A percentile compares a stretch with the other conserved stretches of the same genome.
These are phyloP conservation scores for Sclerotinia nivalis DNA, from an alignment of 2,329 filamentous ascomycete species.

Conservation along the genomic window DNA sequence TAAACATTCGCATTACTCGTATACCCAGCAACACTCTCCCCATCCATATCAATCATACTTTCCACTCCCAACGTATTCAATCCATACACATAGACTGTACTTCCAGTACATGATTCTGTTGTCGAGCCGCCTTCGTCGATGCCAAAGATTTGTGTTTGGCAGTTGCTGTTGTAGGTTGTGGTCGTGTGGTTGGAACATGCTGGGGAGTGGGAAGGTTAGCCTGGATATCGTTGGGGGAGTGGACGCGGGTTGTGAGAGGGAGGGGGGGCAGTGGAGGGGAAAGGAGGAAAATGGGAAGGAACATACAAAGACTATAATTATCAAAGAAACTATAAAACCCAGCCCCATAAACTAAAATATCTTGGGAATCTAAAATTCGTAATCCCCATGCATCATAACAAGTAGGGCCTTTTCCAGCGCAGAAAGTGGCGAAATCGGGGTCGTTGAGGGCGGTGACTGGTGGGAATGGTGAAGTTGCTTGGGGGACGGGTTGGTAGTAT, in stretches of 20 bases:
- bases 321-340: conserved; percentile 62
- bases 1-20: conserved; percentile 30
- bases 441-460: conserved; percentile 45
- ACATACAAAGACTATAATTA: conserved; percentile 48
- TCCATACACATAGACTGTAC: conserved; percentile 29
- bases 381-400: conserved; percentile 66
- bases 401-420: conserved; percentile 42
- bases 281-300: not conserved
- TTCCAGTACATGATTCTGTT: not conserved
- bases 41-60: conserved; percentile 32
- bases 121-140: conserved; percentile 26
- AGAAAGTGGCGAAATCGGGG: conserved; percentile 50
- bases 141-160: conserved; percentile 32
- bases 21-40: conserved; percentile 24
- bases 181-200: conserved; percentile 25
- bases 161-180: conserved; percentile 27
- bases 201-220: not conserved
- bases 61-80: conserved; percentile 31
- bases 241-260: too few relatives aligned
- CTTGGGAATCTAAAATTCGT: conserved; percentile 54
- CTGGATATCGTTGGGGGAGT: not conserved
- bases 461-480: conserved; percentile 62
- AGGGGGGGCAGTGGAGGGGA: not conserved
- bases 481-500: conserved; percentile 66
- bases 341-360: conserved; percentile 54